These are phyloP conservation scores for Lasiodiplodia citricola DNA, from an alignment of 2,329 filamentous ascomycete species.

Conservation along the genomic window DNA sequence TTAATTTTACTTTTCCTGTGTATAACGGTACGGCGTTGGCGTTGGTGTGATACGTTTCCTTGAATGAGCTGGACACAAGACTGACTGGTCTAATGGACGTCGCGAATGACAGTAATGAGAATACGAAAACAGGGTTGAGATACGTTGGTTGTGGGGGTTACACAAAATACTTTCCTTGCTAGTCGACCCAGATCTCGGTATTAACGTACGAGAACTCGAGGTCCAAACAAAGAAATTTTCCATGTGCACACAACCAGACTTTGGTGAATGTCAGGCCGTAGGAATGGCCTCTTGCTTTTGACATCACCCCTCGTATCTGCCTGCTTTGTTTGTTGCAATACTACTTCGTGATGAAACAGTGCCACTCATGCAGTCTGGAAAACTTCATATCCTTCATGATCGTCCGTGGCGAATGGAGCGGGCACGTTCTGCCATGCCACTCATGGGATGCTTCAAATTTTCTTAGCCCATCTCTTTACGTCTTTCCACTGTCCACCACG, in stretches of 20 bases:
- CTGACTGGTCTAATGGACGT: not conserved
- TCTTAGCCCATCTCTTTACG: conserved; percentile 7
- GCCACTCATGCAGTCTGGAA: not conserved
- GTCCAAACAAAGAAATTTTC: conserved; percentile 8
- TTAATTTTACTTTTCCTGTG: not conserved
- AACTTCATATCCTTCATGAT: not conserved
- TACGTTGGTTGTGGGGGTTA: not conserved
- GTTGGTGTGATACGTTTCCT: not conserved
- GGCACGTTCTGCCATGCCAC: too few species aligned
- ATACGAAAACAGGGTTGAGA: not conserved
- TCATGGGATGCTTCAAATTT: not conserved
- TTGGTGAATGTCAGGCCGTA: not conserved
- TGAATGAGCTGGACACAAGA: not conserved
- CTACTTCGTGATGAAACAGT: not conserved
- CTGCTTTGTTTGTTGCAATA: not conserved
- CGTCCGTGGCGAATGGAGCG: not conserved
- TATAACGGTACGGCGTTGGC: conserved; percentile 21
- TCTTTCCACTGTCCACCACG: conserved; percentile 70
- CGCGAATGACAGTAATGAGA: not conserved
- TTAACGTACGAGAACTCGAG: not conserved
- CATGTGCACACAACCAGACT: not conserved
- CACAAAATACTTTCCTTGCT: conserved; percentile 4
- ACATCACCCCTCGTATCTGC: not conserved
- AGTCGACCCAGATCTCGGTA: not conserved
- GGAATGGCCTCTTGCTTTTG: not conserved